Base-by-base conservation (phyloP, 129 eudicot species). In the Flaveria brownii region DNA sequence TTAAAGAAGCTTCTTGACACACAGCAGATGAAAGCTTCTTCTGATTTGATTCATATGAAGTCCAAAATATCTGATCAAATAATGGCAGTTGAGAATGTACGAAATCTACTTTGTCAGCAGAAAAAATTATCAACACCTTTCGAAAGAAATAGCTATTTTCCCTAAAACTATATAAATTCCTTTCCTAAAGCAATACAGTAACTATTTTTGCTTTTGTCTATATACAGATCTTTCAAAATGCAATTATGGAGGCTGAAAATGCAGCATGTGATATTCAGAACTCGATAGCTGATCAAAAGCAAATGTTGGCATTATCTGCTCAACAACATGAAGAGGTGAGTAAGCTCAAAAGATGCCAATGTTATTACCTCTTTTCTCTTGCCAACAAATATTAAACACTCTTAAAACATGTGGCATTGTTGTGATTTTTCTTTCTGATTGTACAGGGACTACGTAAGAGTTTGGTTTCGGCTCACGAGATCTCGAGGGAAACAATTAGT, bases 261-360 rank as follows among this genome's bases (percentile, higher is more conserved):
- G 86, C 80, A 26, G 71, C 87, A 13, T 70, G 71, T 74, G 91
- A 87, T 78, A 84, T 93, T 51, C 85, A 85, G 78, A 87, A 78
- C 36, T 85, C 97, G 15, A 70, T 93, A 25, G 50, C 71, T 72
- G 94, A 86, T 75, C 96, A 90, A 80, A 77, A 75, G 50, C 76
- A 84, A 22, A 78, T 93, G 63, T 46, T 93, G 86, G 87, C 79
- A 42, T 74, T 77, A 79, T 90, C 96, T 80, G 87, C 89, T 76
- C 92, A 86, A 81, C 90, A 90, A 77, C 91, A 90, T 70, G 84
- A 91, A 80, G 88, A 90, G 96, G 98, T 90, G 47, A 15, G 62
- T 11, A 20, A 11, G 33, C 25, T 20, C 12, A 56, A 56, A 56
- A 56, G 3, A 20, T 18, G 4, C 22, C 28, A 56, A 57, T 18